phyloP scores from a whole-genome alignment of 345 rosid species.

The Melaleuca alternifolia region DNA sequence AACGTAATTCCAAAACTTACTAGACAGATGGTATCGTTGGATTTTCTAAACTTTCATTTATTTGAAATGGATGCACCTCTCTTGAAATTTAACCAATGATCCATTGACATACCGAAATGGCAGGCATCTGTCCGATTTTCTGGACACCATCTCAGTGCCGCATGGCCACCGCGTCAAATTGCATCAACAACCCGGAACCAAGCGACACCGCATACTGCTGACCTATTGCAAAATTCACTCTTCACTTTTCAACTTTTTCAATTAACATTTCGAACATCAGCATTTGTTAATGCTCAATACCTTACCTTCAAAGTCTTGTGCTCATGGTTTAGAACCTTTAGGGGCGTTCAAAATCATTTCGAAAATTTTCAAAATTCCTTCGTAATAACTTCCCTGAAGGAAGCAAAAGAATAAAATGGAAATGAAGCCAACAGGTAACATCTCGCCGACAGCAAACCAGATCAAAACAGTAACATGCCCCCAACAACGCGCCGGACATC shows the following conservation, averaged over 20 bases:
- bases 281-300: neutral
- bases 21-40: neutral
- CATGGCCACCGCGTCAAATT: neutral
- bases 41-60: neutral
- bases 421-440: neutral
- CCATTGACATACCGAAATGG: neutral
- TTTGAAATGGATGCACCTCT: neutral
- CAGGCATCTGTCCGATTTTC: neutral
- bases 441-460: neutral
- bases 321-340: neutral
- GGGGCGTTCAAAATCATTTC: neutral
- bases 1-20: neutral
- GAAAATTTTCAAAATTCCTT: neutral
- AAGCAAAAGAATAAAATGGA: neutral
- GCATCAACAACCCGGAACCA: neutral
- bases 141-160: neutral
- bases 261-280: neutral
- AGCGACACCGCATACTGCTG: neutral
- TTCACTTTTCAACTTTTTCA: neutral
- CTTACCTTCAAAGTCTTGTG: neutral
- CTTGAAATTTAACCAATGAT: neutral
- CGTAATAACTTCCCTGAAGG: neutral
- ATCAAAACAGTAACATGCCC: neutral
- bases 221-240: neutral
- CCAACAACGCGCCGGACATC: neutral